Percentiles rank a stretch among this genome's conserved stretches.
phyloP scores from a whole-genome alignment of 441 rosid species.

The Melastoma candidum region DNA sequence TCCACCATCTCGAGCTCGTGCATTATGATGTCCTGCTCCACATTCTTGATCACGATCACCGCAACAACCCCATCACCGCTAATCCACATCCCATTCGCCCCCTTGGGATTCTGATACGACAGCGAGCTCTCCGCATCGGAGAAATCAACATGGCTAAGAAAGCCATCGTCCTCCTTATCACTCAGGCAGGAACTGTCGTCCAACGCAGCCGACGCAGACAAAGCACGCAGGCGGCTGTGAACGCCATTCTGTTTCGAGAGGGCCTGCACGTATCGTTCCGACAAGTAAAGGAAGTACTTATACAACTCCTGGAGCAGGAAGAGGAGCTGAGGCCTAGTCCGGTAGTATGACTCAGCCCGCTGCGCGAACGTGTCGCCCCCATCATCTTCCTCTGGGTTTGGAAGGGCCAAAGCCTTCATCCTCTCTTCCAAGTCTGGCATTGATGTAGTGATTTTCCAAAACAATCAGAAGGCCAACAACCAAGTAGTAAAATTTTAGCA shows the following conservation, averaged over 20 bases:
- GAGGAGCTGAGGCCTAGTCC: slow-evolving; percentile 50
- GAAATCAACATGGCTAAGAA: slow-evolving; percentile 12
- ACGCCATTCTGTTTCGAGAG: slow-evolving; percentile 13
- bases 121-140: slow-evolving; percentile 34
- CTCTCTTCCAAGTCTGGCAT: slow-evolving; percentile 42
- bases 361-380: slow-evolving; percentile 45
- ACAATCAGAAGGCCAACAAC: no score
- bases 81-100: not conserved
- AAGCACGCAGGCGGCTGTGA: slow-evolving; percentile 9
- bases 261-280: slow-evolving; percentile 29
- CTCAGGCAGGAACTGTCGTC: not conserved
- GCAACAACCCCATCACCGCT: slow-evolving; percentile 29
- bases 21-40: slow-evolving; percentile 36
- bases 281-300: slow-evolving; percentile 37
- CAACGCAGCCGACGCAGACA: not conserved
- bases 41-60: slow-evolving; percentile 35
- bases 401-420: slow-evolving; percentile 26
- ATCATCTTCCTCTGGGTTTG: slow-evolving; percentile 23
- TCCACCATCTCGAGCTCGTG: slow-evolving; percentile 30
- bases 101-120: slow-evolving; percentile 22
- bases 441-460: not conserved
- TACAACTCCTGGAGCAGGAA: slow-evolving; percentile 47
- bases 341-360: slow-evolving; percentile 62
- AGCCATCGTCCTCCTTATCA: slow-evolving; percentile 15
- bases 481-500: no score